phyloP scores from a whole-genome alignment of 495 filamentous ascomycete species.

The Barbatosphaeria neglecta region DNA sequence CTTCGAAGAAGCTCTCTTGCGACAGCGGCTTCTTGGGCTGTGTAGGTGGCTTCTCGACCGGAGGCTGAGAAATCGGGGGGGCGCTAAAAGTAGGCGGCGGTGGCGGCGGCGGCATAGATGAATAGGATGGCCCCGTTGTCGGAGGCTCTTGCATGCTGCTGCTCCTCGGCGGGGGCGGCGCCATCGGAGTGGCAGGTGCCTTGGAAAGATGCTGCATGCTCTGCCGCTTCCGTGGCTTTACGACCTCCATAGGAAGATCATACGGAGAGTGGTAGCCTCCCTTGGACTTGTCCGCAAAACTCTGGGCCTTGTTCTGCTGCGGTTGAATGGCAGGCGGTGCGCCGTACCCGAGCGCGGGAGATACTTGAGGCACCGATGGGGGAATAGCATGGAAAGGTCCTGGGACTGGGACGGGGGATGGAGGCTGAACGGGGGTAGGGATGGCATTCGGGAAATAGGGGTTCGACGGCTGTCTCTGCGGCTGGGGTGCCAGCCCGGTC shows the following conservation, averaged over 20 bases:
- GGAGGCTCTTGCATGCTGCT: conserved; percentile 43
- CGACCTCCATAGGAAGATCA: conserved; percentile 83
- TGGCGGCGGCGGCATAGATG: conserved; percentile 12
- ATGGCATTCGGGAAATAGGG: conserved; percentile 17
- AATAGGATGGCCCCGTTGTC: conserved; percentile 18
- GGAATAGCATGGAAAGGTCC: conserved; percentile 22
- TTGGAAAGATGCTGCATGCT: conserved; percentile 30
- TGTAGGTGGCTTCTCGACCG: conserved; percentile 12
- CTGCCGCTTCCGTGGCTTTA: conserved; percentile 50
- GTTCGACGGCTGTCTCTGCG: conserved; percentile 18
- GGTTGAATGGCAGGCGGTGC: conserved; percentile 24
- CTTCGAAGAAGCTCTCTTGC: conserved; percentile 69
- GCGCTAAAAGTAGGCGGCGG: conserved; percentile 23
- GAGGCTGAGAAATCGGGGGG: conserved; percentile 14
- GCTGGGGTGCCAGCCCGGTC: conserved; percentile 6
- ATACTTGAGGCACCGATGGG: conserved; percentile 29
- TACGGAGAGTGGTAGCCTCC: conserved; percentile 89
- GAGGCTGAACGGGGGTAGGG: conserved; percentile 12
- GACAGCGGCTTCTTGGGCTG: conserved; percentile 19
- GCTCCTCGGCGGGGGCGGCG: conserved; percentile 45
- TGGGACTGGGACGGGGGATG: conserved; percentile 14
- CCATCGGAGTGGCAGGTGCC: conserved; percentile 17
- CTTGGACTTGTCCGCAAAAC: conserved; percentile 80
- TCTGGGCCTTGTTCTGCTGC: conserved; percentile 48
- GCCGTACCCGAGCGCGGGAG: conserved; percentile 28